These are phyloP conservation scores for Saturnispora mendoncae DNA, from an alignment of 805 yeast species.

Conservation along the genomic window DNA sequence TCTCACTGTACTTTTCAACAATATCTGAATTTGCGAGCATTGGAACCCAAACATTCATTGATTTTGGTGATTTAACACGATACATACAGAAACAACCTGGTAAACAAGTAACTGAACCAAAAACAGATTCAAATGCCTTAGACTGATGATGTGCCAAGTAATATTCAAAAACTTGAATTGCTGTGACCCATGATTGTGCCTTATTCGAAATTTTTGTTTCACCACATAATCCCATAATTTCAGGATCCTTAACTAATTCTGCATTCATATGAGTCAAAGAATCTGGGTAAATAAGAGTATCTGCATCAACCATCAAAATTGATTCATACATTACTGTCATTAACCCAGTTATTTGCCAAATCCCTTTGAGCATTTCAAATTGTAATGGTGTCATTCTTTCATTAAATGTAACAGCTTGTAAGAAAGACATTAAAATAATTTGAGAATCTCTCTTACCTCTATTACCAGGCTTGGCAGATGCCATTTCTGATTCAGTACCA, in stretches of 20 bases:
- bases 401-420: slow-evolving; percentile 80
- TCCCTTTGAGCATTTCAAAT: slow-evolving; percentile 61
- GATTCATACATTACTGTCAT: slow-evolving; percentile 78
- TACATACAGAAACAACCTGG: slow-evolving; percentile 95
- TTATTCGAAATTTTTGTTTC: slow-evolving; percentile 89
- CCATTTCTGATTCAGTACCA: slow-evolving; percentile 76
- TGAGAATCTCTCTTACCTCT: slow-evolving; percentile 97
- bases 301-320: slow-evolving; percentile 91
- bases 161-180: slow-evolving; percentile 89
- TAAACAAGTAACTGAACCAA: slow-evolving; percentile 89
- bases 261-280: slow-evolving; percentile 85
- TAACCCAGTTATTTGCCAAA: slow-evolving; percentile 78
- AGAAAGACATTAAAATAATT: slow-evolving; percentile 79
- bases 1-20: slow-evolving; percentile 84
- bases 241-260: slow-evolving; percentile 79
- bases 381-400: slow-evolving; percentile 93
- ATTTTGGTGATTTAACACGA: slow-evolving; percentile 84
- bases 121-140: slow-evolving; percentile 89
- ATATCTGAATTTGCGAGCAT: slow-evolving; percentile 87
- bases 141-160: slow-evolving; percentile 91
- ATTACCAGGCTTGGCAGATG: slow-evolving; percentile 74
- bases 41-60: slow-evolving; percentile 82
- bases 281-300: slow-evolving; percentile 81
- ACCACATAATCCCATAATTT: slow-evolving; percentile 88
- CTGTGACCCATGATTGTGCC: slow-evolving; percentile 77